Evolutionary conservation across 2,329 filamentous ascomycete species (phyloP), one percentile per base, ranked within the genome.

Genomic region (Cladosporium sp.): DNA sequence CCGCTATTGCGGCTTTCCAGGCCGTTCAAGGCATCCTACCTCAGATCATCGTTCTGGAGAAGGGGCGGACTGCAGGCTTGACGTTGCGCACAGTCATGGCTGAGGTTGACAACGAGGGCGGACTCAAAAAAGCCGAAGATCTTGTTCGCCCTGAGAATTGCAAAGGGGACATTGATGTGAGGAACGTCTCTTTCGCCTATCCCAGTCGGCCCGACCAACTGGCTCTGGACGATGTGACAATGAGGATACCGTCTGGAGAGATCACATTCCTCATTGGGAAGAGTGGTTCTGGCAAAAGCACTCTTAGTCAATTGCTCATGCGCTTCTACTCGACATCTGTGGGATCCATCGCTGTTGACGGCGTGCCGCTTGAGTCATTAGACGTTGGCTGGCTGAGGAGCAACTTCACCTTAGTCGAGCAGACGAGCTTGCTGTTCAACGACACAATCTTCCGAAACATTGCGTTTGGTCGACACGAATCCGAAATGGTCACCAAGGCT

Each of bases 261-360:
- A 82, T 85, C 3, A 89, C 84, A 0, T 96, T 93, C 63, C 76
- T 97, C 2, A 81, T 96, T 46, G 93, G 92, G 0, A 80, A 79
- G 61, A 95, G 89, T 63, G 93, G 93, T 0, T 95, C 89, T 2
- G 92, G 92, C 0, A 97, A 97, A 68, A 95, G 89, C 60, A 97
- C 92, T 0, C 65, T 97, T 1, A 84, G 86, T 1, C 89, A 89
- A 63, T 76, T 97, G 0, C 75, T 97, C 0, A 76, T 90, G 46
- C 81, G 84, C 10, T 87, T 95, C 60, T 95, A 96, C 63, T 74
- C 80, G 6, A 81, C 87, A 0, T 68, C 72, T 0, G 72, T 72
- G 0, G 92, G 91, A 0, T 68, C 79, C 0, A 83, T 96, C 13
- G 66, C 77, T 0, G 72, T 97, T 9, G 89, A 95, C 62, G 83